A percentile compares a stretch with the other conserved stretches of the same genome.
Conservation (phyloP, 2,329 filamentous ascomycete genomes). For the Venturia aucupariae region DNA sequence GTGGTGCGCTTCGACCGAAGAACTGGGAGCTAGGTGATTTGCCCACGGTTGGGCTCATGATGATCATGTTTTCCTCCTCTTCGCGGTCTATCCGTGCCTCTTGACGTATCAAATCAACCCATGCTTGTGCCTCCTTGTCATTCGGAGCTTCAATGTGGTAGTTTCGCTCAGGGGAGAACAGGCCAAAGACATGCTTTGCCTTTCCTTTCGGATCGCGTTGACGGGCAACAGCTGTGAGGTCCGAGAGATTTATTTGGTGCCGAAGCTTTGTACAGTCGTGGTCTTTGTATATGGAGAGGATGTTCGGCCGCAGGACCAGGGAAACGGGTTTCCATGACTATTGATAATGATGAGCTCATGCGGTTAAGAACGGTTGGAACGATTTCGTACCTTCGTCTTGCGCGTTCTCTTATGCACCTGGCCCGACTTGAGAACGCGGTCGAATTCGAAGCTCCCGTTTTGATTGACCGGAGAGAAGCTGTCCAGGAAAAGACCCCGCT, state of each 20-base stretch:
- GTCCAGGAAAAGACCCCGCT: constrained; percentile 29
- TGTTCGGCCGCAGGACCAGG: constrained; percentile 81
- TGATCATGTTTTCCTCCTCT: constrained; percentile 36
- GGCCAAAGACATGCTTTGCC: constrained; percentile 77
- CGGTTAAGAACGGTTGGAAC: not conserved
- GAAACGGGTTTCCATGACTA: constrained; percentile 87
- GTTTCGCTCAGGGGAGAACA: constrained; percentile 86
- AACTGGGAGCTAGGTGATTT: constrained; percentile 8
- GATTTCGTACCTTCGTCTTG: constrained; percentile 68
- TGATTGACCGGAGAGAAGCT: constrained; percentile 81
- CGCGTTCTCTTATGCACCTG: constrained; percentile 80
- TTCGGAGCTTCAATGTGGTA: constrained; percentile 77
- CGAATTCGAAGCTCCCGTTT: constrained; percentile 92
- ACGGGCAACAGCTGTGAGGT: constrained; percentile 82
- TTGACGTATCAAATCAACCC: constrained; percentile 72
- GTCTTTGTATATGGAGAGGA: constrained; percentile 88
- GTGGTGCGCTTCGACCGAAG: constrained; percentile 18
- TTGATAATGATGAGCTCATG: constrained; percentile 18
- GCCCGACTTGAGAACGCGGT: constrained; percentile 84
- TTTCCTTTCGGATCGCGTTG: constrained; percentile 85
- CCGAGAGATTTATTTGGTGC: constrained; percentile 77
- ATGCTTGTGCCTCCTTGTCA: constrained; percentile 68
- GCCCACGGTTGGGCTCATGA: constrained; percentile 12
- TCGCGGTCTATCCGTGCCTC: constrained; percentile 81
- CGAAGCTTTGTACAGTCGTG: constrained; percentile 82